Evolutionary conservation across 139 green algal genomes (phyloP).

Genomic region (Penium margaritaceum): DNA sequence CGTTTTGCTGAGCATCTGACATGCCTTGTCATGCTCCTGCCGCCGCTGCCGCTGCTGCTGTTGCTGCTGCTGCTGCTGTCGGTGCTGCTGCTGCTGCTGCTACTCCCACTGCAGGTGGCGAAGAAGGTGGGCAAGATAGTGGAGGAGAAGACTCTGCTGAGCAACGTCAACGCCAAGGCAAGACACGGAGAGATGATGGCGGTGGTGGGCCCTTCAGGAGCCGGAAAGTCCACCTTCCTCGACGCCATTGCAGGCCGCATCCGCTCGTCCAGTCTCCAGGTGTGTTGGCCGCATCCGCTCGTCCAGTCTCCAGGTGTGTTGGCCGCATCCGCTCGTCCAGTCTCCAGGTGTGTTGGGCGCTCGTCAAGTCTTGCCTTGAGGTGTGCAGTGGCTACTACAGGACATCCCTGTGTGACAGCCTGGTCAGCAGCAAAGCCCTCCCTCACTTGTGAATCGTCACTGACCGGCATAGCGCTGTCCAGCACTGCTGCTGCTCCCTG

Average conservation of each 20-base stretch:
- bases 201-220: conserved; percentile 44
- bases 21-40: no score
- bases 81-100: no score
- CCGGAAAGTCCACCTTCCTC: conserved; percentile 47
- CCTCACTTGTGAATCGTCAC: neutral
- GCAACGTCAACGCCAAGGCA: conserved; percentile 36
- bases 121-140: conserved; percentile 11
- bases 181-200: conserved; percentile 43
- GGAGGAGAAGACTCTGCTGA: conserved; percentile 44
- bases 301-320: neutral
- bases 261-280: conserved; percentile 14
- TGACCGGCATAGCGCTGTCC: no score
- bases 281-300: neutral
- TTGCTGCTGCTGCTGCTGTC: no score
- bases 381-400: neutral
- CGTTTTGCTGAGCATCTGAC: no score
- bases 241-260: conserved; percentile 41
- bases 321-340: neutral
- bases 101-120: conserved; percentile 12
- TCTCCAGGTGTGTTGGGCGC: neutral
- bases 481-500: no score
- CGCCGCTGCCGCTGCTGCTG: no score
- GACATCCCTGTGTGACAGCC: neutral
- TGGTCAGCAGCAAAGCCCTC: neutral
- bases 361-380: neutral